phyloP scores from a whole-genome alignment of 2,329 filamentous ascomycete species.

The Alternaria ethzedia region DNA sequence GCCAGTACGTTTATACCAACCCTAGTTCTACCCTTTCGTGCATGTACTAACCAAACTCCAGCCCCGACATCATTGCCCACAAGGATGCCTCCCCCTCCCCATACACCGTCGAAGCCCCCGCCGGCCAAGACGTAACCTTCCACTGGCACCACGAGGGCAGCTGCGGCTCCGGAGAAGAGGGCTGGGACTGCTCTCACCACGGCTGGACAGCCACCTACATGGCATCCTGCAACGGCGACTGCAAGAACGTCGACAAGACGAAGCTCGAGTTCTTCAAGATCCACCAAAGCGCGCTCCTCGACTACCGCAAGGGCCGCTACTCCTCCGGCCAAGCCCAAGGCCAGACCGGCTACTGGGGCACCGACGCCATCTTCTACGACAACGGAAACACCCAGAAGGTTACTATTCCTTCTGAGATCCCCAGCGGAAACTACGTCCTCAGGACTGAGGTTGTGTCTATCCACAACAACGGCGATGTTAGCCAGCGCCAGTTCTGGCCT shows the following conservation, averaged over 20 bases:
- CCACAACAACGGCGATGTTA: constrained; percentile 43
- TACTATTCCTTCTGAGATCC: constrained; percentile 41
- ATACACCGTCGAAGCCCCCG: constrained; percentile 35
- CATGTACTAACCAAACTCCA: neutral
- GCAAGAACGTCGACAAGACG: constrained; percentile 38
- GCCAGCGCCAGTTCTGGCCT: constrained; percentile 44
- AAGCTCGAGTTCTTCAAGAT: constrained; percentile 46
- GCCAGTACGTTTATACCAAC: constrained; percentile 2
- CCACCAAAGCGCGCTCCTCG: constrained; percentile 34
- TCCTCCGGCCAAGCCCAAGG: constrained; percentile 25
- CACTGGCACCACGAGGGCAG: constrained; percentile 39
- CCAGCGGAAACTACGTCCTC: constrained; percentile 44
- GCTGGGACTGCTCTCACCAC: constrained; percentile 45
- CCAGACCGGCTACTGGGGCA: constrained; percentile 41
- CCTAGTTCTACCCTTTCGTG: neutral
- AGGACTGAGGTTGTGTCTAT: constrained; percentile 45
- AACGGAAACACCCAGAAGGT: constrained; percentile 40
- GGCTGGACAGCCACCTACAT: constrained; percentile 43
- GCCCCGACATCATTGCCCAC: constrained; percentile 41
- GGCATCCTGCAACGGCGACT: constrained; percentile 44
- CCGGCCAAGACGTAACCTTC: constrained; percentile 40
- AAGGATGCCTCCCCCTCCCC: constrained; percentile 37
- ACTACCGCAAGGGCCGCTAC: constrained; percentile 38
- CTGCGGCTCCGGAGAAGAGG: constrained; percentile 33
- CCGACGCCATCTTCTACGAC: constrained; percentile 45